Evolutionary conservation across 2,329 filamentous ascomycete genomes (phyloP), one percentile per base, ranked within the genome.

Genomic region (Alternaria infectoria): DNA sequence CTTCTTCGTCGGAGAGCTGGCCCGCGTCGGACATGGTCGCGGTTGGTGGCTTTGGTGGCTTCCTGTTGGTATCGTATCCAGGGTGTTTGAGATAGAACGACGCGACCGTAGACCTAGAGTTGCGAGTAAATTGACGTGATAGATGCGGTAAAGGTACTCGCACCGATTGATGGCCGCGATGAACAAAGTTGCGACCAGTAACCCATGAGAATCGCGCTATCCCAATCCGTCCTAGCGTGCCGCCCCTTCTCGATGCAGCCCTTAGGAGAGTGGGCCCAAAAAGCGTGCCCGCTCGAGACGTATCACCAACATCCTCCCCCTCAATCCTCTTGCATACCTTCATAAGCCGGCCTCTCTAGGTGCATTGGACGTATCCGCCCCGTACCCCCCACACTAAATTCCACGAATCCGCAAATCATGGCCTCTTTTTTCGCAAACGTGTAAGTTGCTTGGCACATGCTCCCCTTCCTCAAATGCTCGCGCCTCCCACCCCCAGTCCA

Each of bases 381-480:
- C 58, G 32, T 58, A 26, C 30, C 57, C 60, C 46, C 40, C 13
- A 55, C 63, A 64, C 65, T 49, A 54, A 54, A 59, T 54, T 63
- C 32, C 50, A 50, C 23, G 52, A 59, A 54, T 52, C 51, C 56
- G 63, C 67, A 66, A 51, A 73, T 57, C 60, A 80, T 80, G 79
- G 74, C 79, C 66, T 80, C 78, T 61, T 81, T 81, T 70, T 81
- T 81, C 74, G 79, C 77, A 73, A 80, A 77, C 69, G 77, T 80
- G 79, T 80, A 69, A 80, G 79, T 62, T 81, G 68, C 75, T 78
- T 78, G 77, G 75, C 77, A 69, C 57, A 66, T 65, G 70, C 71
- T 69, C 67, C 66, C 70, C 72, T 69, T 70, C 67, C 71, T 70
- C 68, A 70, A 70, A 70, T 75, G 71, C 68, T 71, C 65, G 64